phyloP scores from a whole-genome alignment of 2,329 filamentous ascomycete genomes.

The Volutella citrinella region DNA sequence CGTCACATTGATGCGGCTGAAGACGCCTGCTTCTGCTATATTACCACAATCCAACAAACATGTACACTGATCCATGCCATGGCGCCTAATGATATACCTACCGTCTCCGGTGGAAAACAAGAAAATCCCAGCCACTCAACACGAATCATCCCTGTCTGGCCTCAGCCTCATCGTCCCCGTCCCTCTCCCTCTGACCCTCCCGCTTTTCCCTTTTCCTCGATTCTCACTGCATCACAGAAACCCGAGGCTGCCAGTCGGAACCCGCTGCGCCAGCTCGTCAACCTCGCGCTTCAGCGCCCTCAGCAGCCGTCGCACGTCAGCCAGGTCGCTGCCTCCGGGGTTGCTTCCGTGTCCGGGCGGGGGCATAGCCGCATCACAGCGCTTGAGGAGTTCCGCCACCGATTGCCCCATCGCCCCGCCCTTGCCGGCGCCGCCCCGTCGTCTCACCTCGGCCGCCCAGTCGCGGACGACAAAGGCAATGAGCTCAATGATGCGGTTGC shows the following conservation, averaged over 20 bases:
- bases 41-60: too few relatives aligned
- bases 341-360: constrained; percentile 39
- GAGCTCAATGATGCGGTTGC: constrained; percentile 53
- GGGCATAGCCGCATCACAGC: constrained; percentile 46
- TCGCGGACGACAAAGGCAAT: constrained; percentile 47
- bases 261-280: constrained; percentile 40
- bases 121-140: too few relatives aligned
- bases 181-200: constrained; percentile 9
- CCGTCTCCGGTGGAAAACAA: too few relatives aligned
- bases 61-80: too few relatives aligned
- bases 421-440: constrained; percentile 41
- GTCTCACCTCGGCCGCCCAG: constrained; percentile 49
- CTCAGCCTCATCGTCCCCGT: too few relatives aligned
- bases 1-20: too few relatives aligned
- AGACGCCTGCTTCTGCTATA: too few relatives aligned
- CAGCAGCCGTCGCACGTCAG: constrained; percentile 41
- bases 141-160: too few relatives aligned
- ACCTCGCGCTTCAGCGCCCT: constrained; percentile 43
- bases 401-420: constrained; percentile 39
- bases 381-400: constrained; percentile 48
- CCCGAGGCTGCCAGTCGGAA: constrained; percentile 41
- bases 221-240: constrained; percentile 45
- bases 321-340: constrained; percentile 43
- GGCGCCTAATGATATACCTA: too few relatives aligned
- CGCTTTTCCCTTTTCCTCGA: constrained; percentile 3